These are phyloP conservation scores for Lentinula sp. DNA, from an alignment of 768 basidiomycete species.

Conservation along the genomic window DNA sequence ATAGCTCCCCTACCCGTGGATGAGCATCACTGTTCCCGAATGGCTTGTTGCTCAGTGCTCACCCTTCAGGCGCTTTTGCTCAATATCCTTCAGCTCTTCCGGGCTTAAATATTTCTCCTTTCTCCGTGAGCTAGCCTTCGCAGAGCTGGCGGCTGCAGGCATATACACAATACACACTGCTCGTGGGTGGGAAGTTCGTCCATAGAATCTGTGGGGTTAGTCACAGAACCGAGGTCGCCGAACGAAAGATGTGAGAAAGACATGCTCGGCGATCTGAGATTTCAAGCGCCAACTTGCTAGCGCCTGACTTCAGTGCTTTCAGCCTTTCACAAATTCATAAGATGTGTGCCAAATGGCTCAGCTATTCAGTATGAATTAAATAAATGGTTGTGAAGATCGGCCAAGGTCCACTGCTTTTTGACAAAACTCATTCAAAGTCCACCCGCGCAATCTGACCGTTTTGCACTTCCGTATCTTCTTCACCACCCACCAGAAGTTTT, in stretches of 20 bases:
- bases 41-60: background rate
- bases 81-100: constrained; percentile 46
- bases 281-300: too few species aligned
- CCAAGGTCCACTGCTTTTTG: too few species aligned
- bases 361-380: too few species aligned
- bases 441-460: too few species aligned
- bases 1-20: constrained; percentile 35
- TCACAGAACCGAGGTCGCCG: background rate
- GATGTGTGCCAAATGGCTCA: too few species aligned
- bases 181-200: background rate
- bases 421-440: too few species aligned
- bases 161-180: background rate
- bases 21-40: background rate
- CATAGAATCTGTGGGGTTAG: background rate
- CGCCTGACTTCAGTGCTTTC: too few species aligned
- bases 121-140: background rate
- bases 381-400: too few species aligned
- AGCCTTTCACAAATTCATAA: too few species aligned
- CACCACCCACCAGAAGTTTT: too few species aligned
- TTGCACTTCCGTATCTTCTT: too few species aligned
- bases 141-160: constrained; percentile 1
- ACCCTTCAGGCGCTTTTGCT: constrained; percentile 44
- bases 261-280: background rate
- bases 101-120: constrained; percentile 4
- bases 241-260: background rate